Conservation (phyloP, 2,329 filamentous ascomycete species). For the Fusarium goolgardi region DNA sequence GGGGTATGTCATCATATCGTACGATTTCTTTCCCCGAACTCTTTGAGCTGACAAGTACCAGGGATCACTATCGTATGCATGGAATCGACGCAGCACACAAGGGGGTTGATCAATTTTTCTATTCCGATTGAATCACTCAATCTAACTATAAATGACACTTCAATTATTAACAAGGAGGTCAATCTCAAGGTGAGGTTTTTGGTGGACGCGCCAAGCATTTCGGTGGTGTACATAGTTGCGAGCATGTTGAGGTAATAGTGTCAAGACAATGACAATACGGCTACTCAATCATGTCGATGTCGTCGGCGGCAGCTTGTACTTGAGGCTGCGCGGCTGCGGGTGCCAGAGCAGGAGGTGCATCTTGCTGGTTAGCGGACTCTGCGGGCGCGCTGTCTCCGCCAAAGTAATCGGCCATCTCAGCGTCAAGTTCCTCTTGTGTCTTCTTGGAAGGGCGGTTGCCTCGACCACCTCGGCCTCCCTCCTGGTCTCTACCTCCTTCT, state of each 20-base stretch:
- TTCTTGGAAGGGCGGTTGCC: constrained; percentile 75
- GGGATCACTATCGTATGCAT: constrained; percentile 44
- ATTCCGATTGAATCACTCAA: not conserved
- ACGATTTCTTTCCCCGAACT: not conserved
- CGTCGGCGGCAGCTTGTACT: constrained; percentile 57
- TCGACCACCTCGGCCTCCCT: constrained; percentile 55
- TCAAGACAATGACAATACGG: constrained; percentile 23
- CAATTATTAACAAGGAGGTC: constrained; percentile 18
- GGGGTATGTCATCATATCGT: constrained; percentile 30
- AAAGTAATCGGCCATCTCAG: constrained; percentile 98
- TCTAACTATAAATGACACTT: constrained; percentile 3
- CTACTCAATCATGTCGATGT: constrained; percentile 79
- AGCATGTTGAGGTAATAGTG: constrained; percentile 15
- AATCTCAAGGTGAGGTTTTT: constrained; percentile 37
- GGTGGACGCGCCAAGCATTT: constrained; percentile 41
- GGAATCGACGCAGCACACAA: constrained; percentile 37
- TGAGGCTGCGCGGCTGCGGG: constrained; percentile 26
- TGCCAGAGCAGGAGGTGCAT: constrained; percentile 48
- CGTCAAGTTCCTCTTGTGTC: constrained; percentile 91
- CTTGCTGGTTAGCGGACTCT: constrained; percentile 43
- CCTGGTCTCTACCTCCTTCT: constrained; percentile 55
- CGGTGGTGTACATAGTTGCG: constrained; percentile 44
- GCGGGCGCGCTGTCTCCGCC: constrained; percentile 58
- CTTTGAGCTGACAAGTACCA: constrained; percentile 21
- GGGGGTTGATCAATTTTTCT: constrained; percentile 15